Percentiles rank a stretch among this genome's conserved stretches.
phyloP scores from a whole-genome alignment of 2,329 filamentous ascomycete species.

The Bipolaris cookei region DNA sequence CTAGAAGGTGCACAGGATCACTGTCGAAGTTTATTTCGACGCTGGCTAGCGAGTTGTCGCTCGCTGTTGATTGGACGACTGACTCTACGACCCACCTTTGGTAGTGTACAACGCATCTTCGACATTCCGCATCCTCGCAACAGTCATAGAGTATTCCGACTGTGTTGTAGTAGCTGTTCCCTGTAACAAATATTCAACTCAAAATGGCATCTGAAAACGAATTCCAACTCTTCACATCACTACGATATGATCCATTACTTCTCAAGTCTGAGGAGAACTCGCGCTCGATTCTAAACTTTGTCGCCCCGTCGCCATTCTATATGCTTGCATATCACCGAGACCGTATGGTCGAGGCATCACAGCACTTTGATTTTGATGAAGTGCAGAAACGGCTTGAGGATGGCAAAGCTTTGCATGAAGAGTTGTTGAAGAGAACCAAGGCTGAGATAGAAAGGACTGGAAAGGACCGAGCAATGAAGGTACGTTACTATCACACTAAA shows the following conservation, averaged over 20 bases:
- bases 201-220: slow-evolving; percentile 30
- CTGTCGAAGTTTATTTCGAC: too few species aligned
- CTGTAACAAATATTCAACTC: neutral
- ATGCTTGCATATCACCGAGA: slow-evolving; percentile 81
- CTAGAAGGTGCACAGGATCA: too few species aligned
- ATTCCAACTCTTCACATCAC: slow-evolving; percentile 50
- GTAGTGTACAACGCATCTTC: slow-evolving; percentile 1
- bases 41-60: neutral
- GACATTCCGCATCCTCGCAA: neutral
- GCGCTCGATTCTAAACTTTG: slow-evolving; percentile 57
- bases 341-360: slow-evolving; percentile 69
- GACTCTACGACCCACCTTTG: neutral
- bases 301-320: slow-evolving; percentile 69
- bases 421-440: slow-evolving; percentile 44
- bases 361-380: slow-evolving; percentile 56
- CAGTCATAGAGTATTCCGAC: neutral
- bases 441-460: slow-evolving; percentile 28
- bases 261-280: slow-evolving; percentile 49
- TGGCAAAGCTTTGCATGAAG: slow-evolving; percentile 40
- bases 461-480: slow-evolving; percentile 40
- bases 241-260: slow-evolving; percentile 50
- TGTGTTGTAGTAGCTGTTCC: neutral
- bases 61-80: neutral
- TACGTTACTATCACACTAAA: neutral
- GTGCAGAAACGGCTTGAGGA: slow-evolving; percentile 45